Evolutionary conservation across 768 basidiomycete species (phyloP), one percentile per base, ranked within the genome.

Genomic region (Postia placenta): DNA sequence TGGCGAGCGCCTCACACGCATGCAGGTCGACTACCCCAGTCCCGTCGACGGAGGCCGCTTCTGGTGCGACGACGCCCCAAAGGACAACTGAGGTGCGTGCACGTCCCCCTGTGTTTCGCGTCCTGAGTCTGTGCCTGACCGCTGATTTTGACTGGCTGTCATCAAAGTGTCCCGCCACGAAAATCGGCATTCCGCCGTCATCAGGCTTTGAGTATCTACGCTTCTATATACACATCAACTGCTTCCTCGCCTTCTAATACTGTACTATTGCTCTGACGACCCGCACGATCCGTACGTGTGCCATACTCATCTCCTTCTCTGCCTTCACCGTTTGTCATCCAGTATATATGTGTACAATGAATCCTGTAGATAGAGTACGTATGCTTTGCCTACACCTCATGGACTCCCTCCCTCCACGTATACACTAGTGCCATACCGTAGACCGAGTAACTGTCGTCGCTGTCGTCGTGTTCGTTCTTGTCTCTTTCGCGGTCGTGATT

Each of bases 21-120:
- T 50, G 52, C 48, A 56, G 39, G 42, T 49, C 36, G 58, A 59
- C 47, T 56, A 59, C 39, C 58, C 58, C n/a, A 59, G 58, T 48
- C 58, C 58, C 1, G 47, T 56, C 17, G 55, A 56, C 49, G 49
- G 52, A n/a, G 47, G 47, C 2, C 33, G 40, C 35, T 17, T 17
- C 22, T 36, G 46, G 46, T n/a, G 19, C 7, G 46, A 47, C 46
- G 44, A 45, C n/a, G 37, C 19, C 9, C 37, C 39, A 36, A 47
- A 47, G 37, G 46, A 47, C 35, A 47, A 47, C 26, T 47, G 36
- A 47, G 43, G 15, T 15, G 5, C 30, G 7, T 33, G 7, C 30
- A 7, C 15, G 30, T 33, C 30, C 15, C 30, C 30, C 30, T n/a
- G n/a, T n/a, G 15, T 33, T 33, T 15, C 30, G 7, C 30, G 30